A percentile compares a stretch with the other conserved stretches of the same genome.
Evolutionary conservation across 1,139 yeast species (phyloP).

Genomic region (Lodderomyces beijingensis): DNA sequence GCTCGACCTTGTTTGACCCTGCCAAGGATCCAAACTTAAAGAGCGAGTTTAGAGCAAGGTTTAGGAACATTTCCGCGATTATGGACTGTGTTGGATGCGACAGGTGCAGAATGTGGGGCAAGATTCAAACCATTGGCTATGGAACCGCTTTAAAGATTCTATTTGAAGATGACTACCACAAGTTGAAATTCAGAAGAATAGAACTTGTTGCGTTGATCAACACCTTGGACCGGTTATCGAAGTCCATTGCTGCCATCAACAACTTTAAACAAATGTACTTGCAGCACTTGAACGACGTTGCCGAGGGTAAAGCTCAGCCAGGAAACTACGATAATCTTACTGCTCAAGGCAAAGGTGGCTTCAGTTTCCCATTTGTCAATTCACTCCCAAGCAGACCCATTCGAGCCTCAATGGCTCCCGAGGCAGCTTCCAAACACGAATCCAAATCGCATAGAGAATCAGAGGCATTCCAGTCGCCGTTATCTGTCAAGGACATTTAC

Average conservation of each 20-base stretch:
- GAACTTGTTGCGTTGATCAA: slow-evolving; percentile 88
- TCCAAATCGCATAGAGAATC: slow-evolving; percentile 1
- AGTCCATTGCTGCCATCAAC: slow-evolving; percentile 71
- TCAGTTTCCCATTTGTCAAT: slow-evolving; percentile 37
- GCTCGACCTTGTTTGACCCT: slow-evolving; percentile 46
- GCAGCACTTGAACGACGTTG: slow-evolving; percentile 39
- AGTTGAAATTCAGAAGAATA: slow-evolving; percentile 60
- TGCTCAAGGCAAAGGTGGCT: slow-evolving; percentile 19
- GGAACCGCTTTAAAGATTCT: slow-evolving; percentile 91
- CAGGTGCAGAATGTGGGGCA: slow-evolving; percentile 97
- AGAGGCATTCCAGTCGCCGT: slow-evolving; percentile 2
- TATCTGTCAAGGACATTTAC: slow-evolving; percentile 2
- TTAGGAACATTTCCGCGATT: slow-evolving; percentile 82
- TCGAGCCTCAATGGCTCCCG: slow-evolving; percentile 5
- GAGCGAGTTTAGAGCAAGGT: slow-evolving; percentile 79
- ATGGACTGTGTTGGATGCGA: slow-evolving; percentile 99
- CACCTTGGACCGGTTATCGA: slow-evolving; percentile 87
- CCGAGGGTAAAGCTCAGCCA: slow-evolving; percentile 35
- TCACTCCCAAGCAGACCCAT: slow-evolving; percentile 14
- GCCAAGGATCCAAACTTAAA: slow-evolving; percentile 51
- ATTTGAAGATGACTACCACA: slow-evolving; percentile 64
- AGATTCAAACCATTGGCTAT: slow-evolving; percentile 92
- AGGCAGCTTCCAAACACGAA: slow-evolving; percentile 3
- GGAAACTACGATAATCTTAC: slow-evolving; percentile 36
- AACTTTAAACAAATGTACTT: slow-evolving; percentile 60